These are phyloP conservation scores for Petrea volubilis DNA, from an alignment of 257 asterid genomes.

Conservation along the genomic window DNA sequence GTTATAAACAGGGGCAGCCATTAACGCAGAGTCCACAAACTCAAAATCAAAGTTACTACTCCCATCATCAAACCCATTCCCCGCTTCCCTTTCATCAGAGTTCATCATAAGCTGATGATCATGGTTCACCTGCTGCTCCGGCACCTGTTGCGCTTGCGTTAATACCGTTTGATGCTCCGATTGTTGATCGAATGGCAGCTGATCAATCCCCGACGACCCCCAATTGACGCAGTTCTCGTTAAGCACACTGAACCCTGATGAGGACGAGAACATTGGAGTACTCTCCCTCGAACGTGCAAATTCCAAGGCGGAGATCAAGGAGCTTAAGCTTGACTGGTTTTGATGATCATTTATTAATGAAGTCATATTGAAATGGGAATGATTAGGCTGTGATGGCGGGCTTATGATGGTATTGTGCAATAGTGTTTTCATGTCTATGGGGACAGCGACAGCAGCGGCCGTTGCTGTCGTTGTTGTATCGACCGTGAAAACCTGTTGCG, in stretches of 20 bases:
- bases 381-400: not conserved
- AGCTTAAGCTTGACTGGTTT: not conserved
- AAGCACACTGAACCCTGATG: conserved; percentile 25
- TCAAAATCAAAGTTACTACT: conserved; percentile 48
- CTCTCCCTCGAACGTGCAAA: conserved; percentile 31
- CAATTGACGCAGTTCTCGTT: conserved; percentile 32
- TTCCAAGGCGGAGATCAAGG: conserved; percentile 2
- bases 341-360: not conserved
- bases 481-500: conserved; percentile 43
- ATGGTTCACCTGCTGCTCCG: conserved; percentile 14
- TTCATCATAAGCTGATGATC: conserved; percentile 14
- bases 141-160: conserved; percentile 4
- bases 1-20: conserved; percentile 41
- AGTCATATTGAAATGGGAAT: not conserved
- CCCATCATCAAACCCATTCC: conserved; percentile 27
- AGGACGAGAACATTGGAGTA: conserved; percentile 23
- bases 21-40: conserved; percentile 53
- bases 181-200: conserved; percentile 16
- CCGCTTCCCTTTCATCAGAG: conserved; percentile 11
- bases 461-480: conserved; percentile 32
- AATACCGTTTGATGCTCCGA: conserved; percentile 6
- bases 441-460: not conserved
- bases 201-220: conserved; percentile 18
- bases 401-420: not conserved
- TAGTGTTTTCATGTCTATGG: conserved; percentile 24